Conservation (phyloP, 257 asterid species). For the Solanum paucissectum region DNA sequence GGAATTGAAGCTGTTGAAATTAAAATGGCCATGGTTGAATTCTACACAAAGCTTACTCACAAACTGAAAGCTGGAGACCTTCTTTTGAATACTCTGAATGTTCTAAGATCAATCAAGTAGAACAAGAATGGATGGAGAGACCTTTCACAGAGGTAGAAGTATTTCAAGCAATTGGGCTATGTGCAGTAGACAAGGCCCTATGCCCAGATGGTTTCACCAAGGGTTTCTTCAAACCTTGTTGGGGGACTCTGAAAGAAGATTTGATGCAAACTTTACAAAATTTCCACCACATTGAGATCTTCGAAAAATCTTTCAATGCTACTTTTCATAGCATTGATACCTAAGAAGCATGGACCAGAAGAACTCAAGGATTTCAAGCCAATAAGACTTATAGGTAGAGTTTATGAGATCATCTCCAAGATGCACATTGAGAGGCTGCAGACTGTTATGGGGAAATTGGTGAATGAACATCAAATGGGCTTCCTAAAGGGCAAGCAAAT, state of each 20-base stretch:
- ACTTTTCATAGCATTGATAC: not conserved
- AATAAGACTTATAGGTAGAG: not conserved
- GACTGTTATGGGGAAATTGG: not conserved
- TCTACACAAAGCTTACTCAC: not conserved
- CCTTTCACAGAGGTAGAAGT: not conserved
- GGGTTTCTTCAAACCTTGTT: not conserved
- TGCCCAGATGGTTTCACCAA: not conserved
- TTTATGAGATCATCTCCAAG: not conserved
- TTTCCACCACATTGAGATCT: not conserved
- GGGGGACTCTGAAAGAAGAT: not conserved
- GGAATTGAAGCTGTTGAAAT: not conserved
- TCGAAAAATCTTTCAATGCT: not conserved
- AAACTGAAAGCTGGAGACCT: not conserved
- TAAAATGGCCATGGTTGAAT: not conserved
- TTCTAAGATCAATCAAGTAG: not conserved
- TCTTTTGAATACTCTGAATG: not conserved
- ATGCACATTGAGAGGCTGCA: not conserved
- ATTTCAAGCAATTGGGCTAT: not conserved
- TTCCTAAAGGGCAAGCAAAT: not conserved
- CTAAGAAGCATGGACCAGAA: not conserved
- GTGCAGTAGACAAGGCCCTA: not conserved
- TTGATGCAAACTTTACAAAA: not conserved
- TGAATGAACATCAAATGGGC: not conserved
- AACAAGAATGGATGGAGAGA: not conserved
- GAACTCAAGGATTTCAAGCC: not conserved